Base-by-base conservation (phyloP, 129 eudicot species). In the Lonicera japonica region DNA sequence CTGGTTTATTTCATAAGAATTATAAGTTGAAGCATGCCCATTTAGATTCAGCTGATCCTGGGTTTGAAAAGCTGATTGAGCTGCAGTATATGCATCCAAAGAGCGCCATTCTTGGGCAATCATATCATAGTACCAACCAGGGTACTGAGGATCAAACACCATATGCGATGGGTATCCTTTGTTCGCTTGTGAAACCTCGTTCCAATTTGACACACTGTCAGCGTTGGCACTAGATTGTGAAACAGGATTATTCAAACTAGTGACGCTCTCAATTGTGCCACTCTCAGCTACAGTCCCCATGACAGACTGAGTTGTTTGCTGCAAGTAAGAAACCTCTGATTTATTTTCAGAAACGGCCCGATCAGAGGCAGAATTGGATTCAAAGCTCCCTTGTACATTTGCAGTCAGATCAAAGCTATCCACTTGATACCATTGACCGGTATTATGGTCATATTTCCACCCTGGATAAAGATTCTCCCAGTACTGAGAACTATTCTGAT, bases 111-210 rank as follows among this genome's bases (percentile, higher is more conserved):
- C 91, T 58, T 80, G 92, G 15, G 78, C 46, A 56, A 70, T 76
- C 68, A 83, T 85, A 73, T 92, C 96, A 75, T 87, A 92, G 67
- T 87, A 92, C 99, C 96, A 92, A 64, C 83, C 99, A 58, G 99
- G 99, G 77, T 92, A 92, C 53, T 82, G 95, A 38, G 96, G 91
- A 77, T 92, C 99, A 76, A 92, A 88, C 53, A 80, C 72, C 90
- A 92, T 82, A 80, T 92, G 95, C n/a, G 95, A 60, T 1, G 99
- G 99, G 76, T 92, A 92, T 50, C 67, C 85, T 9, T 66, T 80
- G 58, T 80, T 82, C 60, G 56, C 79, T 64, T 71, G 85, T 46
- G 76, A 48, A 34, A 20, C 66, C 66, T 70, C 77, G 48, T 70
- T 70, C 84, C 79, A 78, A 45, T 41, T 70, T 0, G 71, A 51